These are phyloP conservation scores for Sugiyamaella marilandica DNA, from an alignment of 805 yeast species.

Conservation along the genomic window DNA sequence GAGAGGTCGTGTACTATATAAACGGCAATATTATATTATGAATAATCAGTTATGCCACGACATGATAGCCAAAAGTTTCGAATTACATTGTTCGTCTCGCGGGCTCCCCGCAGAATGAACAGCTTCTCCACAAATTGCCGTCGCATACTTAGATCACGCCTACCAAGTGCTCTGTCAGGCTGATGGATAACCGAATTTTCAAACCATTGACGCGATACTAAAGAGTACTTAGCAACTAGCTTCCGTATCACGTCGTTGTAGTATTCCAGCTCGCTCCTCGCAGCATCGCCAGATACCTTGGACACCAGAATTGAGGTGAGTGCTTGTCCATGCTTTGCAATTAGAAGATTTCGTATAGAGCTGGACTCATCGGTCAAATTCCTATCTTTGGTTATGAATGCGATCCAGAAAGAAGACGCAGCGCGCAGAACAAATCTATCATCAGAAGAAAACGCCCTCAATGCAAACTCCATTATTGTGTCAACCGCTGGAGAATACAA, in stretches of 20 bases:
- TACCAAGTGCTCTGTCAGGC: conserved; percentile 13
- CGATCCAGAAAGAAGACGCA: conserved; percentile 52
- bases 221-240: conserved; percentile 17
- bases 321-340: conserved; percentile 31
- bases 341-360: conserved; percentile 14
- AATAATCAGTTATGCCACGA: conserved; percentile 29
- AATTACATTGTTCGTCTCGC: conserved; percentile 26
- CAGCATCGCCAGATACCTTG: conserved; percentile 37
- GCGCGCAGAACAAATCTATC: conserved; percentile 56
- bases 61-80: conserved; percentile 33
- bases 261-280: conserved; percentile 42
- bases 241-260: conserved; percentile 38
- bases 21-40: not conserved
- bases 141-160: conserved; percentile 12
- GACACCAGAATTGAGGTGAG: conserved; percentile 36
- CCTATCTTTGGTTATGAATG: conserved; percentile 31
- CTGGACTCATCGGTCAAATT: conserved; percentile 1
- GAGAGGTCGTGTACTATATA: not conserved
- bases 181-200: conserved; percentile 13
- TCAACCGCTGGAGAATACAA: conserved; percentile 17
- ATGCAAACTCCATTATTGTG: conserved; percentile 33
- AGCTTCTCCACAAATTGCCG: conserved; percentile 28
- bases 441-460: conserved; percentile 40
- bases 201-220: conserved; percentile 21
- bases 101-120: conserved; percentile 28